phyloP scores from a whole-genome alignment of 768 basidiomycete genomes.

The Boletellus sp. region DNA sequence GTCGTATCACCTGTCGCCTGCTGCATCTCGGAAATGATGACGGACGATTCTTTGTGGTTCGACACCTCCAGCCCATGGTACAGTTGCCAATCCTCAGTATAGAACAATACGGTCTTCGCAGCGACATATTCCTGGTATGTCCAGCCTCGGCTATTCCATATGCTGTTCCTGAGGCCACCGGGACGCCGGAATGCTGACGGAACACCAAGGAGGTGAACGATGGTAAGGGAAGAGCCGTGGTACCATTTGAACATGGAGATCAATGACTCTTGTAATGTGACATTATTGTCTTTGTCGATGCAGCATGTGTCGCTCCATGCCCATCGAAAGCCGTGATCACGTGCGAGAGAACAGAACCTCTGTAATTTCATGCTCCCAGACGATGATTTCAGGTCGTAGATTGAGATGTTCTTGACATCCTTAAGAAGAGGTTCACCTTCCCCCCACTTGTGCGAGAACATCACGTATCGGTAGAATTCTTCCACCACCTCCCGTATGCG shows the following conservation, averaged over 20 bases:
- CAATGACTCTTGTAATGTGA: slow-evolving; percentile 1
- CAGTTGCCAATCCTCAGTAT: not conserved
- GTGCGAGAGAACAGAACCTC: not conserved
- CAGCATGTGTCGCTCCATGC: slow-evolving; percentile 13
- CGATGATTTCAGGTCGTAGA: not conserved
- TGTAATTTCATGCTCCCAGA: not conserved
- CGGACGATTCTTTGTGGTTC: not conserved
- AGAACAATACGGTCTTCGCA: not conserved
- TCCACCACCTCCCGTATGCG: not conserved
- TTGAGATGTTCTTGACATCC: not conserved
- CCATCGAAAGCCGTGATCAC: not conserved
- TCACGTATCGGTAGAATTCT: slow-evolving; percentile 4
- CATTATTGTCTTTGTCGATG: not conserved
- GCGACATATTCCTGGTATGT: slow-evolving; percentile 12
- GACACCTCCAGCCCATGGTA: not conserved
- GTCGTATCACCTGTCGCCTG: not conserved
- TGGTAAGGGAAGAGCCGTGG: not conserved
- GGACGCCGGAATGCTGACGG: not conserved
- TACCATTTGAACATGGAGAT: slow-evolving; percentile 16
- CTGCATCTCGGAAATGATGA: not conserved
- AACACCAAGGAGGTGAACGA: slow-evolving; percentile 6
- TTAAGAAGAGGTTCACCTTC: not conserved
- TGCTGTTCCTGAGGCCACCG: not conserved
- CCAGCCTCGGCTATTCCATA: slow-evolving; percentile 12
- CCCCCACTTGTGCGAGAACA: slow-evolving; percentile 5